These are phyloP conservation scores for Fonsecaea pedrosoi DNA, from an alignment of 2,329 filamentous ascomycete species.

Conservation along the genomic window DNA sequence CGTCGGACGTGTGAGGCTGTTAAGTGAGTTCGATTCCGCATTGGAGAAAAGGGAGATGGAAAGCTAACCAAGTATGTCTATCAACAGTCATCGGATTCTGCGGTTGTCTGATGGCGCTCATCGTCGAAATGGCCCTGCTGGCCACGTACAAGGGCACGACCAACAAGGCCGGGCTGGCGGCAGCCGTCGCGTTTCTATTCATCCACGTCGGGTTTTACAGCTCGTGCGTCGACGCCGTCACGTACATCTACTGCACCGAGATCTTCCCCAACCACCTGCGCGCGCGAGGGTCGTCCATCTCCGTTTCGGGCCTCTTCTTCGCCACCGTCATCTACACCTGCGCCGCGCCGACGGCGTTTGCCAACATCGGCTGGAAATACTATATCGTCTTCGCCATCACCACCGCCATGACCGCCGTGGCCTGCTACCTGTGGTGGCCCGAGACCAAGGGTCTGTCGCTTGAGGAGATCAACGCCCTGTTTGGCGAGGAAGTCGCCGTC, in stretches of 20 bases:
- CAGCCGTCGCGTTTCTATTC: constrained; percentile 67
- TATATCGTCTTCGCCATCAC: constrained; percentile 40
- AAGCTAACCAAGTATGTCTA: too few species aligned
- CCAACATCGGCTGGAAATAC: constrained; percentile 44
- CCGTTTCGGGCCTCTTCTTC: constrained; percentile 14
- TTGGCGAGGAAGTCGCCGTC: constrained; percentile 16
- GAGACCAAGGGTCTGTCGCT: constrained; percentile 19
- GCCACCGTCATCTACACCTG: constrained; percentile 17
- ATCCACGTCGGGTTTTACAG: constrained; percentile 22
- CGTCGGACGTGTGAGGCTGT: constrained; percentile 39
- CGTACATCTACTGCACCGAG: constrained; percentile 25
- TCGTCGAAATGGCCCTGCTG: constrained; percentile 23
- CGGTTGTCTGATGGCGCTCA: constrained; percentile 22
- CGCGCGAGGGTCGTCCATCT: constrained; percentile 18
- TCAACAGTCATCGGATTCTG: constrained; percentile 30
- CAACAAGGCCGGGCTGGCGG: constrained; percentile 21
- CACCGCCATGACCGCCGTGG: background rate
- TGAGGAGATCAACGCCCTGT: constrained; percentile 20
- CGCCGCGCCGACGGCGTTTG: constrained; percentile 39
- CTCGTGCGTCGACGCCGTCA: constrained; percentile 19
- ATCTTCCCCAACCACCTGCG: constrained; percentile 26
- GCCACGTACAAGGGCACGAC: constrained; percentile 18
- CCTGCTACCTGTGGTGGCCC: constrained; percentile 3
- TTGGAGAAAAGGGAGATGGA: too few species aligned
- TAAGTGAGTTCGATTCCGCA: constrained; percentile 20